These are phyloP conservation scores for Pisolithus tinctorius DNA, from an alignment of 768 basidiomycete genomes.

Conservation along the genomic window DNA sequence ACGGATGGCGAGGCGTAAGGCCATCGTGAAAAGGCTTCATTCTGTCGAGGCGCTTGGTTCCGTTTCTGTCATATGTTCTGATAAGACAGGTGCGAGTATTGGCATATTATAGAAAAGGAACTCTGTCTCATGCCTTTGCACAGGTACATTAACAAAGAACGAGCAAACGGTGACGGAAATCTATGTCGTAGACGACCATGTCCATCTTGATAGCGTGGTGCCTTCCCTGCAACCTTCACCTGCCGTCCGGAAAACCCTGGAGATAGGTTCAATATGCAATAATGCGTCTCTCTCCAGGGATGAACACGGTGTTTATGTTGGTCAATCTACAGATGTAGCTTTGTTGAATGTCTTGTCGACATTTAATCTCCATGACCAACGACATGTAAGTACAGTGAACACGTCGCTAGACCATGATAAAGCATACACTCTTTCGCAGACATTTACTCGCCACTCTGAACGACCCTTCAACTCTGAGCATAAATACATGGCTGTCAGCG, in stretches of 20 bases:
- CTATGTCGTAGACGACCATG: conserved; percentile 79
- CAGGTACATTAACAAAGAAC: conserved; percentile 89
- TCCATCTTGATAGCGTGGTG: conserved; percentile 50
- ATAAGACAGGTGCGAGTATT: conserved; percentile 71
- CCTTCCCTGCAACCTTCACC: conserved; percentile 44
- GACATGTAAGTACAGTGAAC: conserved; percentile 44
- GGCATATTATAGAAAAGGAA: neutral
- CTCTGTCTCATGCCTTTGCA: conserved; percentile 1
- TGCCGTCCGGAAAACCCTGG: conserved; percentile 67
- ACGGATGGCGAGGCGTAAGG: conserved; percentile 90
- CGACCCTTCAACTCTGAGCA: conserved; percentile 89
- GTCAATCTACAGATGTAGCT: conserved; percentile 92
- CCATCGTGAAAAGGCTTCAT: conserved; percentile 95
- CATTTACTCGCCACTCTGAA: conserved; percentile 69
- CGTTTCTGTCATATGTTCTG: conserved; percentile 96
- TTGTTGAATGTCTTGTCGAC: conserved; percentile 69
- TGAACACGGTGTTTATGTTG: conserved; percentile 68
- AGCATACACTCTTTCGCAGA: conserved; percentile 29
- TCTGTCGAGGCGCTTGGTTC: conserved; percentile 92
- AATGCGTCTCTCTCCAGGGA: conserved; percentile 63
- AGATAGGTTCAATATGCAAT: conserved; percentile 87
- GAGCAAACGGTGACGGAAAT: conserved; percentile 91
- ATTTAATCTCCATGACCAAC: conserved; percentile 63
- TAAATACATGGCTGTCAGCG: conserved; percentile 90
- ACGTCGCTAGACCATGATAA: neutral